Evolutionary conservation across 371 early-diverging fungal species (phyloP), one percentile per base, ranked within the genome.

Genomic region (Encephalitozoon romaleae): DNA sequence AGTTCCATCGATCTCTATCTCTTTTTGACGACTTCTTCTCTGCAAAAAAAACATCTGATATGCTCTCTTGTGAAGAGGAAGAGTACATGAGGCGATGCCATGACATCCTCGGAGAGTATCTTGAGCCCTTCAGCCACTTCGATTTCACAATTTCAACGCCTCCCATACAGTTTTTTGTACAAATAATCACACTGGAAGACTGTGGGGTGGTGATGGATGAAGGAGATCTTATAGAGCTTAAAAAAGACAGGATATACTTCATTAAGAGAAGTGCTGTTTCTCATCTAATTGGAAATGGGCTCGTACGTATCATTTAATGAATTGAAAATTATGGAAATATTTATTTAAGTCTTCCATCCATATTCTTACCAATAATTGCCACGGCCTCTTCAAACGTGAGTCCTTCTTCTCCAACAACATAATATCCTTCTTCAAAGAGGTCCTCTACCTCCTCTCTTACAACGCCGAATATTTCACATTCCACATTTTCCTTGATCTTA

Each of bases 401-500:
- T 11, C 42, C 23, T 55, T 41, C 39, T 15, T 23, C 25, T 15
- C 55, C 74, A 49, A 73, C 39, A 8, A 26, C 4, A 49, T 45
- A 25, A 1, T 25, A 21, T 15, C 49, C 51, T 43, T 86, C 83
- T 32, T 87, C 87, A 81, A 94, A 93, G 4, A 89, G 89, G 67
- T 91, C 94, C 15, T 84, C 84, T 1, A 94, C 93, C 74, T 92
- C 94, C 67, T 93, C 93, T 76, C 90, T 85, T 2, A 94, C 90
- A 4, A 96, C 92, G 82, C 93, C 92, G 92, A 96, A 93, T 78
- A 94, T 96, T 84, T 96, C 98, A 85, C 93, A 92, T 80, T 93
- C 91, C 78, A 96, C 88, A 79, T 96, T 98, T 84, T 96, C 96
- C 41, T 89, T 86, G 67, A 95, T 90, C 86, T 98, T 98, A 52